Evolutionary conservation across 2,329 filamentous ascomycete species (phyloP).

Genomic region (Sporothrix luriei): DNA sequence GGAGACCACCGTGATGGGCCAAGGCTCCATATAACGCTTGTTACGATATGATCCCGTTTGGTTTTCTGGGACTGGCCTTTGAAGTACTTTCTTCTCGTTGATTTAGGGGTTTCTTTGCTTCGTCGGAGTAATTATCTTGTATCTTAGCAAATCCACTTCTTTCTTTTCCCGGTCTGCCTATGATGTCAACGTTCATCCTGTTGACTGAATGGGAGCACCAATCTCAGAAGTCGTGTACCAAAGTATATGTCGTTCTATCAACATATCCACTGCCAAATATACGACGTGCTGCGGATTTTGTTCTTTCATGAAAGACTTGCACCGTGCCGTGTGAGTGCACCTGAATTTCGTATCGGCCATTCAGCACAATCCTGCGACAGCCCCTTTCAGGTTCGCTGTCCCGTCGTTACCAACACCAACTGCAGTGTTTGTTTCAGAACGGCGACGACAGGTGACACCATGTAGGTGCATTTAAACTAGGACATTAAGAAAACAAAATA

Average conservation of each 20-base stretch:
- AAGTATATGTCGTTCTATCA: too few relatives aligned
- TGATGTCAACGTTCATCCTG: too few relatives aligned
- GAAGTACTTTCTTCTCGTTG: neutral
- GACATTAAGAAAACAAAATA: too few relatives aligned
- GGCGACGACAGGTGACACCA: neutral
- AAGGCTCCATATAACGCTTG: slow-evolving; percentile 9
- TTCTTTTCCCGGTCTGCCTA: neutral
- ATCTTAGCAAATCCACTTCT: slow-evolving; percentile 2
- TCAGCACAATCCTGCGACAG: slow-evolving; percentile 7
- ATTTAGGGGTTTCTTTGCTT: neutral
- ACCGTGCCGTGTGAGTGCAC: neutral
- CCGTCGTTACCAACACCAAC: neutral
- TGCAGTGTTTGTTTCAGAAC: slow-evolving; percentile 7
- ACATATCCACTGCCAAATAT: too few relatives aligned
- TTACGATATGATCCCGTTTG: slow-evolving; percentile 19
- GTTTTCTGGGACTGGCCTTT: neutral
- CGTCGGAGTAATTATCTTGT: neutral
- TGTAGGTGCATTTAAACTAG: neutral
- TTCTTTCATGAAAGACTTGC: neutral
- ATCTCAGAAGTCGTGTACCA: too few relatives aligned
- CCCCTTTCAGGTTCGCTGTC: neutral
- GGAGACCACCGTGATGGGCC: neutral
- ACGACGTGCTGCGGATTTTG: too few relatives aligned
- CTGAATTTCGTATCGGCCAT: neutral
- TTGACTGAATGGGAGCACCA: too few relatives aligned